phyloP scores from a whole-genome alignment of 805 yeast species.

The Ogataea neopini region DNA sequence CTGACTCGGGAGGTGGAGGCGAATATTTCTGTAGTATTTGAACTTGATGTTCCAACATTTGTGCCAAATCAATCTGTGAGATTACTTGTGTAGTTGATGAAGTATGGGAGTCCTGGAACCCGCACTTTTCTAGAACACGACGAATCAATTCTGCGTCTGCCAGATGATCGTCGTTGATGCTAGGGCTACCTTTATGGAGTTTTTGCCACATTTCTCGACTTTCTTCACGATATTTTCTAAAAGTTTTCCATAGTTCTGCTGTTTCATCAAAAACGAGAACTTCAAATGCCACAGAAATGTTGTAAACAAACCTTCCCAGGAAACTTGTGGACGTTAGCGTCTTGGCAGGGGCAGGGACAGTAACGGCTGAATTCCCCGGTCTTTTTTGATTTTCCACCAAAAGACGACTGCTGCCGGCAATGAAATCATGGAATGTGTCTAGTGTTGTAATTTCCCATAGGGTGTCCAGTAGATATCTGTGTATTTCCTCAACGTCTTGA shows the following conservation, averaged over 20 bases:
- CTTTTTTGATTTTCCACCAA: constrained; percentile 30
- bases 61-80: constrained; percentile 52
- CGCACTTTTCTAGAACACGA: constrained; percentile 15
- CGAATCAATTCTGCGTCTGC: constrained; percentile 14
- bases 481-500: constrained; percentile 33
- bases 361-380: constrained; percentile 9
- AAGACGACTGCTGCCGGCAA: constrained; percentile 34
- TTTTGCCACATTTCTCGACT: constrained; percentile 17
- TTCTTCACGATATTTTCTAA: constrained; percentile 39
- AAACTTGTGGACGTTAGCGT: constrained; percentile 41
- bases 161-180: neutral
- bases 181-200: constrained; percentile 26
- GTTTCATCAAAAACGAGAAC: constrained; percentile 50
- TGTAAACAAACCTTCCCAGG: constrained; percentile 47
- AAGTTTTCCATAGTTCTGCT: constrained; percentile 43
- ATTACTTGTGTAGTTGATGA: constrained; percentile 34
- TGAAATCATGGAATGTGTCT: constrained; percentile 46
- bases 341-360: constrained; percentile 19
- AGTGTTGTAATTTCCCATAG: constrained; percentile 51
- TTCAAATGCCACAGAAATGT: constrained; percentile 41
- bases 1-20: constrained; percentile 46
- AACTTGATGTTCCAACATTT: constrained; percentile 54
- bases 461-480: constrained; percentile 34
- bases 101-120: neutral
- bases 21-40: constrained; percentile 53